phyloP scores from a whole-genome alignment of 2,329 filamentous ascomycete species.

The Colletotrichum plurivorum region DNA sequence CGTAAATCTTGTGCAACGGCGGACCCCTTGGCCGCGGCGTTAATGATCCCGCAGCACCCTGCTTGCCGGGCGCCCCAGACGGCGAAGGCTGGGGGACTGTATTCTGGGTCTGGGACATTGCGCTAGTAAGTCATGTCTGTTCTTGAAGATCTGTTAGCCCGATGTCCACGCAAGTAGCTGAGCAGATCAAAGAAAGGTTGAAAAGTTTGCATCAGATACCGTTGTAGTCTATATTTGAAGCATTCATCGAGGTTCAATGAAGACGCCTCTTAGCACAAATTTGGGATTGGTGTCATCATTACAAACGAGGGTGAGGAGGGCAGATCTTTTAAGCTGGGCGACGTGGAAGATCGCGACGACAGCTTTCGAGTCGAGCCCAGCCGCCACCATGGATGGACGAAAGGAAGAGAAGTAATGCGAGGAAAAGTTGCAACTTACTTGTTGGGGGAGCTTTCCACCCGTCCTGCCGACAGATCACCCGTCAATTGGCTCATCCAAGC shows the following conservation, averaged over 20 bases:
- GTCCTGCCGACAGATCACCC: conserved; percentile 40
- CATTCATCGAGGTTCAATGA: conserved; percentile 73
- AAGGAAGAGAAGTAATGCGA: conserved; percentile 17
- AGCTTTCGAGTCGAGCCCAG: not conserved
- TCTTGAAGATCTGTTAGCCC: conserved; percentile 48
- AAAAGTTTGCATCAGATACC: conserved; percentile 82
- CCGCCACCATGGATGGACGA: conserved; percentile 23
- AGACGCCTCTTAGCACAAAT: conserved; percentile 71
- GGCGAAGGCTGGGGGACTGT: conserved; percentile 31
- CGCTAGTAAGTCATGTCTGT: conserved; percentile 62
- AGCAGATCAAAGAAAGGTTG: conserved; percentile 36
- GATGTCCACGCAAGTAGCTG: not conserved
- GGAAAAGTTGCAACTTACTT: conserved; percentile 42
- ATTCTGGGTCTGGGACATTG: conserved; percentile 58
- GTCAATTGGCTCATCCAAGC: conserved; percentile 43
- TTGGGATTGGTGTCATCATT: conserved; percentile 73
- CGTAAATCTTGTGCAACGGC: conserved; percentile 81
- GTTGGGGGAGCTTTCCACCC: conserved; percentile 41
- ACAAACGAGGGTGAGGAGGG: conserved; percentile 45
- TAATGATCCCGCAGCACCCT: conserved; percentile 43
- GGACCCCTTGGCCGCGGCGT: conserved; percentile 50
- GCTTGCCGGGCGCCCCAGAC: conserved; percentile 32
- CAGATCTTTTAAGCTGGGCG: conserved; percentile 9
- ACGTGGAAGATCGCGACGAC: conserved; percentile 6
- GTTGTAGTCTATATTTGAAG: conserved; percentile 91